phyloP scores from a whole-genome alignment of 345 rosid species.

The Ceriops zippeliana region DNA sequence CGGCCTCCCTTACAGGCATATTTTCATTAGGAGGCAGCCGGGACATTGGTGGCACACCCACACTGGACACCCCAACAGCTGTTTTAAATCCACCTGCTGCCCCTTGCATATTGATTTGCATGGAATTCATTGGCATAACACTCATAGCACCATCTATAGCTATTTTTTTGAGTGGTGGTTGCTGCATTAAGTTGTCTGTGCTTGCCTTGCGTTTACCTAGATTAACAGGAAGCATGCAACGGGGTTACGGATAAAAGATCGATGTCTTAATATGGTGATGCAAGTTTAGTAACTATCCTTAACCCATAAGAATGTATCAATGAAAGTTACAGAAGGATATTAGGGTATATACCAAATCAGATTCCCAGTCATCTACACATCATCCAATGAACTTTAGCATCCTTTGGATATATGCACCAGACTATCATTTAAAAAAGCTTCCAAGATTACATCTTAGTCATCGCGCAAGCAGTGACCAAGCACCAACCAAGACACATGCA shows the following conservation, averaged over 20 bases:
- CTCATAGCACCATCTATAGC: conserved; percentile 42
- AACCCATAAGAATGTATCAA: background rate
- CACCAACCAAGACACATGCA: background rate
- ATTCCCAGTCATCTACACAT: background rate
- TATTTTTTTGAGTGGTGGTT: conserved; percentile 60
- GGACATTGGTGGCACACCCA: conserved; percentile 27
- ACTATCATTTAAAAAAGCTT: background rate
- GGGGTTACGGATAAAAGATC: background rate
- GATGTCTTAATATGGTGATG: too few relatives aligned
- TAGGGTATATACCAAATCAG: background rate
- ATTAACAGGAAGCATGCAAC: conserved; percentile 8
- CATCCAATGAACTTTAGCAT: background rate
- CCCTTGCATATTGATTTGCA: conserved; percentile 52
- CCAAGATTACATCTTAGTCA: background rate
- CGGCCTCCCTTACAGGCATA: conserved; percentile 31
- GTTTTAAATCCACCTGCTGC: conserved; percentile 35
- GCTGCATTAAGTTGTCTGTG: conserved; percentile 58
- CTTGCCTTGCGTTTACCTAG: conserved; percentile 80
- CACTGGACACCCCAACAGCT: conserved; percentile 32
- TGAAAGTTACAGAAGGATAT: background rate
- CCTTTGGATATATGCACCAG: background rate
- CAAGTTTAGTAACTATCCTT: background rate
- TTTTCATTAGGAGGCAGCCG: conserved; percentile 41
- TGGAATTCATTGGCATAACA: conserved; percentile 49
- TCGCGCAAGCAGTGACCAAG: background rate